Base-by-base conservation (phyloP, 2,329 filamentous ascomycete genomes). In the Cytospora paraplurivora region DNA sequence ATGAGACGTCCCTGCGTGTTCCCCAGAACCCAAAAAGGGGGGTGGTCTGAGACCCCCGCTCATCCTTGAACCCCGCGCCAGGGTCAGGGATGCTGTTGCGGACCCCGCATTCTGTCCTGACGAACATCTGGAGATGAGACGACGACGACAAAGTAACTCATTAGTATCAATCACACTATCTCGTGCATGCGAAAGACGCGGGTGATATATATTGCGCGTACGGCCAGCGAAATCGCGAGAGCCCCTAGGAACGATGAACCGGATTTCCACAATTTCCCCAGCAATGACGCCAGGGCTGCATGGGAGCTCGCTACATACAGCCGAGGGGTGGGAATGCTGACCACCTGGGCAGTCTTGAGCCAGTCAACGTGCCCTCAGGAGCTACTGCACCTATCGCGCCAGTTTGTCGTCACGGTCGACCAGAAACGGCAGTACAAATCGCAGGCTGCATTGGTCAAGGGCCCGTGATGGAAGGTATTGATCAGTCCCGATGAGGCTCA, bases 211-310 rank as follows among this genome's bases (percentile, higher is more conserved):
- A 47, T 47, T n/a, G 44, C 44, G 44, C 44, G n/a, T 47, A 47
- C 17, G 12, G 12, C 44, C 44, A 47, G 44, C 44, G 44, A 11
- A 21, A 21, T 47, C 44, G 44, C 44, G 44, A 47, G 44, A 4
- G 27, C 27, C 27, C 27, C 27, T 27, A 27, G 27, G 27, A 27
- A 27, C 27, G 4, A 19, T 47, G 3, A 21, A 47, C 44, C 10
- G 7, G 4, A 21, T 21, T 47, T 19, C 44, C 44, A 47, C 44
- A 53, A 34, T 34, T 34, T 35, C 51, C 51, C 51, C 51, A 53
- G 51, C 51, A 61, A 47, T 61, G 59, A 61, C 59, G 59, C 59
- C 50, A 54, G 19, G 51, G 38, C 32, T 61, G 58, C 59, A 61
- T 61, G 38, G 27, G 32, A 54, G 44, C 47, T 60, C 58, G 11